Percentiles rank a stretch among this genome's conserved stretches.
phyloP scores from a whole-genome alignment of 768 basidiomycete species.

The Holtermanniella nyarrowii region DNA sequence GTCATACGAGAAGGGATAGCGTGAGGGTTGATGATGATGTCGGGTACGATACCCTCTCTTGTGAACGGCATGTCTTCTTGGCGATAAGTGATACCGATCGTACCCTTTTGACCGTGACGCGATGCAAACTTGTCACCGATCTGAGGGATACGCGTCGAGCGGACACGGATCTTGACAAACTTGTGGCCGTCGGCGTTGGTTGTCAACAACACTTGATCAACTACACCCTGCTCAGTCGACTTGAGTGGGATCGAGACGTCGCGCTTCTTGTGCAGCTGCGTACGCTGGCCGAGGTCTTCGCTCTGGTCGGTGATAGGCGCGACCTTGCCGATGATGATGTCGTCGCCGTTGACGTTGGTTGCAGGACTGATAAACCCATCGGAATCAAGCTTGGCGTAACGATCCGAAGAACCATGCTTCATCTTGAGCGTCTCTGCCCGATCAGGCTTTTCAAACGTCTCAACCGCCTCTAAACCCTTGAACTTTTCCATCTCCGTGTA shows the following conservation, averaged over 20 bases:
- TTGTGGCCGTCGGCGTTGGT: constrained; percentile 94
- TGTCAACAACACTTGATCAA: constrained; percentile 93
- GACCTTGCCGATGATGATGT: constrained; percentile 98
- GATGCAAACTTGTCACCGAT: constrained; percentile 99
- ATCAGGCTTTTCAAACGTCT: constrained; percentile 94
- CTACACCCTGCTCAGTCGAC: constrained; percentile 93
- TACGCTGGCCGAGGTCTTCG: constrained; percentile 92
- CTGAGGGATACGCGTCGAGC: constrained; percentile 92
- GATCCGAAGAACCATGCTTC: constrained; percentile 73
- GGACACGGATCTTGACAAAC: constrained; percentile 94
- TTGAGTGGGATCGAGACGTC: constrained; percentile 97
- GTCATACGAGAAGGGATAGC: constrained; percentile 99
- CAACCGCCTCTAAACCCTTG: constrained; percentile 77
- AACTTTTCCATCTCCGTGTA: constrained; percentile 99
- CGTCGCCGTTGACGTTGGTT: constrained; percentile 87
- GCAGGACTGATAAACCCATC: constrained; percentile 95
- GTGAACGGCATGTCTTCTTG: constrained; percentile 99
- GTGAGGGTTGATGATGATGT: constrained; percentile 97
- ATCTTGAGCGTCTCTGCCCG: constrained; percentile 85
- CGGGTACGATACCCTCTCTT: constrained; percentile 89
- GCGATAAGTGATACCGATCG: constrained; percentile 97
- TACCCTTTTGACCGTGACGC: constrained; percentile 98
- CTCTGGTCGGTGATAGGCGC: constrained; percentile 93
- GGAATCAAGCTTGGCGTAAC: constrained; percentile 91
- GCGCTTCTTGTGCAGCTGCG: constrained; percentile 81